These are phyloP conservation scores for Dorcoceras hygrometricum DNA, from an alignment of 257 asterid species.

Conservation along the genomic window DNA sequence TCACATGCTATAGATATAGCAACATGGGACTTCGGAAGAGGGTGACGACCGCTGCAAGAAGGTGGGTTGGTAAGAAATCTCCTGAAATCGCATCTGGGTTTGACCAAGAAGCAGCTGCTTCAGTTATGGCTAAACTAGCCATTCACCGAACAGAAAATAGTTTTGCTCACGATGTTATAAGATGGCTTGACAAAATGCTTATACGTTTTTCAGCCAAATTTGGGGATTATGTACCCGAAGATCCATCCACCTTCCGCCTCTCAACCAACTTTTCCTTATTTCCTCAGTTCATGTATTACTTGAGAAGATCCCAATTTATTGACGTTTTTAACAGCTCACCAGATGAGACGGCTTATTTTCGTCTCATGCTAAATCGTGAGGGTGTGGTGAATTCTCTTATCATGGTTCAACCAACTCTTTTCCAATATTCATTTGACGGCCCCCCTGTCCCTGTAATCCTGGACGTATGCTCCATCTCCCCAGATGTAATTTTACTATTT, in stretches of 20 bases:
- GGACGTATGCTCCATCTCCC: conserved; percentile 72
- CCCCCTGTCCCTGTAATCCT: conserved; percentile 84
- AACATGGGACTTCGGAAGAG: conserved; percentile 72
- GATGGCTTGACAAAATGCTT: conserved; percentile 75
- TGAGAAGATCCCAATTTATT: conserved; percentile 85
- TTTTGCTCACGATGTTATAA: conserved; percentile 54
- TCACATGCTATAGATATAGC: conserved; percentile 68
- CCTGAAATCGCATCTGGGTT: conserved; percentile 80
- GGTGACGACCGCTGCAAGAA: conserved; percentile 88
- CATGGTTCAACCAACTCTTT: conserved; percentile 95
- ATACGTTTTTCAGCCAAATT: conserved; percentile 72
- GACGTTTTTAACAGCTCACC: conserved; percentile 86
- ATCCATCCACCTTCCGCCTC: conserved; percentile 82
- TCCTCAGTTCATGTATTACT: conserved; percentile 89
- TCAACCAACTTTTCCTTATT: conserved; percentile 69
- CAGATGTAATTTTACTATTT: conserved; percentile 81
- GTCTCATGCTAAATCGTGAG: conserved; percentile 80
- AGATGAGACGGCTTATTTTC: conserved; percentile 83
- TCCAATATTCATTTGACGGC: conserved; percentile 86
- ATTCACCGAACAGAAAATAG: conserved; percentile 44
- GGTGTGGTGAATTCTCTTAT: conserved; percentile 79
- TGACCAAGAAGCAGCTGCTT: conserved; percentile 95
- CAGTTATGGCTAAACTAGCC: conserved; percentile 88
- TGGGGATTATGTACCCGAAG: conserved; percentile 87
- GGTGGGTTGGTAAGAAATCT: conserved; percentile 77